A percentile compares a stretch with the other conserved stretches of the same genome.
phyloP scores from a whole-genome alignment of 2,329 filamentous ascomycete species.

The Aureobasidium vineae region DNA sequence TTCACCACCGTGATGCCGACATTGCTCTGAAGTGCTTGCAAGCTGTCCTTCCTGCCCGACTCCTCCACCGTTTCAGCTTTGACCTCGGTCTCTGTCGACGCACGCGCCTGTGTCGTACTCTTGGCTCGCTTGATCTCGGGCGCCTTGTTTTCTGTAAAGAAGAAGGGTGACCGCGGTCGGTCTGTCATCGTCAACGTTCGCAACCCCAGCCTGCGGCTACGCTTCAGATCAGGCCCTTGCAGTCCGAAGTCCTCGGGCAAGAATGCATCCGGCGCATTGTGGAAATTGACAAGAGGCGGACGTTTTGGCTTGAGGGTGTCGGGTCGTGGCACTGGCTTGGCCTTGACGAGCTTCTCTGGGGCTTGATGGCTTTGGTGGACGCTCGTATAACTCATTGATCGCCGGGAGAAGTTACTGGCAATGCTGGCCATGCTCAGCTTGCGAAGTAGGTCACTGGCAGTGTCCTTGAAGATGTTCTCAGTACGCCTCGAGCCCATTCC shows the following conservation, averaged over 20 bases:
- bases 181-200: conserved; percentile 29
- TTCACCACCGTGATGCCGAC: conserved; percentile 3
- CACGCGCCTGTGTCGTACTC: conserved; percentile 19
- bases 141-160: conserved; percentile 26
- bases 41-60: conserved; percentile 17
- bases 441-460: conserved; percentile 82
- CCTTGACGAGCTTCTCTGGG: conserved; percentile 13
- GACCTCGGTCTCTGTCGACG: not conserved
- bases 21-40: not conserved
- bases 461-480: conserved; percentile 71
- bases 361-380: conserved; percentile 33
- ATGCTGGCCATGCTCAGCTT: conserved; percentile 83
- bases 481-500: conserved; percentile 68
- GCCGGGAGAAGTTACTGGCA: conserved; percentile 70
- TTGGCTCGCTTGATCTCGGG: conserved; percentile 25
- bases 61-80: conserved; percentile 10
- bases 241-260: conserved; percentile 51
- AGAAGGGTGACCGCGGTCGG: conserved; percentile 28
- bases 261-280: conserved; percentile 49
- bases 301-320: conserved; percentile 21
- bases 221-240: conserved; percentile 26
- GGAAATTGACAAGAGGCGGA: conserved; percentile 45
- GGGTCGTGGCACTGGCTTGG: conserved; percentile 14
- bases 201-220: conserved; percentile 26
- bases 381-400: conserved; percentile 60